A percentile compares a stretch with the other conserved stretches of the same genome.
Evolutionary conservation across 2,329 filamentous ascomycete genomes (phyloP).

Genomic region (Penicillium sp.): DNA sequence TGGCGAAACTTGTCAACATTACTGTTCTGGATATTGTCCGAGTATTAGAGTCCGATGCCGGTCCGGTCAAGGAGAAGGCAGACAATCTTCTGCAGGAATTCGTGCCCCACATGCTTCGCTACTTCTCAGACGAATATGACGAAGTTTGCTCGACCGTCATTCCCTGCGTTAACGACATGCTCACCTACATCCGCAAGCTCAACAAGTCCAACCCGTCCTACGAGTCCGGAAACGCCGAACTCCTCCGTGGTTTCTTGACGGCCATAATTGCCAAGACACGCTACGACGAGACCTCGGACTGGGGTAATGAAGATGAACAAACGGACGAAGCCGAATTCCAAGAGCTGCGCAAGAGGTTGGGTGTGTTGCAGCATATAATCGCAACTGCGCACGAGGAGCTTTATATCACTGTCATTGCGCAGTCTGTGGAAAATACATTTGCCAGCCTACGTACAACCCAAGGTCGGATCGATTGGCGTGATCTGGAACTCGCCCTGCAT

Average conservation of each 20-base stretch:
- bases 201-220: constrained; percentile 64
- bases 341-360: constrained; percentile 85
- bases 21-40: constrained; percentile 85
- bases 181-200: constrained; percentile 86
- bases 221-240: constrained; percentile 75
- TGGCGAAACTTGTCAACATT: constrained; percentile 94
- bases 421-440: constrained; percentile 86
- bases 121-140: constrained; percentile 97
- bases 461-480: constrained; percentile 84
- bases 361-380: constrained; percentile 89
- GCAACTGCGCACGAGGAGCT: constrained; percentile 85
- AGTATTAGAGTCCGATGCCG: constrained; percentile 72
- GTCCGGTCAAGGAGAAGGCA: constrained; percentile 69
- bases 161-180: constrained; percentile 85
- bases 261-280: constrained; percentile 96
- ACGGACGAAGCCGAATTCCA: constrained; percentile 98
- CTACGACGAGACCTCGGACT: constrained; percentile 91
- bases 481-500: constrained; percentile 88
- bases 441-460: constrained; percentile 75
- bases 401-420: constrained; percentile 86
- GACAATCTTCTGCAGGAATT: constrained; percentile 80
- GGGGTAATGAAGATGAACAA: constrained; percentile 92
- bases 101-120: constrained; percentile 83
- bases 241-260: constrained; percentile 79
- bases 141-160: constrained; percentile 97